A percentile compares a stretch with the other conserved stretches of the same genome.
phyloP scores from a whole-genome alignment of 2,329 filamentous ascomycete species.

The Phaeosphaeriaceae sp. region DNA sequence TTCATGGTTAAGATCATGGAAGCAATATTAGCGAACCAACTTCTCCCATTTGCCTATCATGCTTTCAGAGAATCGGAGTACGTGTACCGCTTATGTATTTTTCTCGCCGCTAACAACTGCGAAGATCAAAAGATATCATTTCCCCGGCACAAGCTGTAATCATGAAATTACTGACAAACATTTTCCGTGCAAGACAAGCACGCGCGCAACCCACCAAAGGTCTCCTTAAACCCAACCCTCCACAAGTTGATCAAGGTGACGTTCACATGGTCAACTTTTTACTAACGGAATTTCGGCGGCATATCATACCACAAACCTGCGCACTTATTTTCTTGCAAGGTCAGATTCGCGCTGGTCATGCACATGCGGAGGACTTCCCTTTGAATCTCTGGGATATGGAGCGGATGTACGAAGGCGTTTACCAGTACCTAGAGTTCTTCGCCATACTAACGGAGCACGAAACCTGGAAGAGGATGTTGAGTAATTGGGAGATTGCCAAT shows the following conservation, averaged over 20 bases:
- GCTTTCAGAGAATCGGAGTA: conserved; percentile 73
- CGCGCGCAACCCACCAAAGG: conserved; percentile 38
- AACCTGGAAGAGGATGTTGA: conserved; percentile 81
- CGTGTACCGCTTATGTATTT: conserved; percentile 4
- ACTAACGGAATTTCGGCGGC: conserved; percentile 88
- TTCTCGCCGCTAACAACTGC: conserved; percentile 17
- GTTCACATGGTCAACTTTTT: conserved; percentile 82
- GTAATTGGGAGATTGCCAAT: conserved; percentile 90
- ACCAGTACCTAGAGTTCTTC: conserved; percentile 93
- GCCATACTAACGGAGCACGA: conserved; percentile 86
- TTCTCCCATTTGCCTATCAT: conserved; percentile 92
- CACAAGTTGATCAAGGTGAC: conserved; percentile 63
- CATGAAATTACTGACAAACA: conserved; percentile 86
- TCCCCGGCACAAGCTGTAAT: conserved; percentile 94
- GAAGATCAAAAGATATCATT: conserved; percentile 85
- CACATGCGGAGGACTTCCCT: conserved; percentile 85
- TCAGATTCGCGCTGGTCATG: conserved; percentile 78
- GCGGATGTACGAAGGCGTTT: conserved; percentile 90
- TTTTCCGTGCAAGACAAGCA: conserved; percentile 71
- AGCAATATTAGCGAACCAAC: conserved; percentile 84
- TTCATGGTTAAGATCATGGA: conserved; percentile 96
- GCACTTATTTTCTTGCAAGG: conserved; percentile 94
- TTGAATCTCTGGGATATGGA: conserved; percentile 98
- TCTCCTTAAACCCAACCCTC: conserved; percentile 54
- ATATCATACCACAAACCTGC: conserved; percentile 91